Conservation (phyloP, 176 grass and related monocot species). For the Ensete glaucum region DNA sequence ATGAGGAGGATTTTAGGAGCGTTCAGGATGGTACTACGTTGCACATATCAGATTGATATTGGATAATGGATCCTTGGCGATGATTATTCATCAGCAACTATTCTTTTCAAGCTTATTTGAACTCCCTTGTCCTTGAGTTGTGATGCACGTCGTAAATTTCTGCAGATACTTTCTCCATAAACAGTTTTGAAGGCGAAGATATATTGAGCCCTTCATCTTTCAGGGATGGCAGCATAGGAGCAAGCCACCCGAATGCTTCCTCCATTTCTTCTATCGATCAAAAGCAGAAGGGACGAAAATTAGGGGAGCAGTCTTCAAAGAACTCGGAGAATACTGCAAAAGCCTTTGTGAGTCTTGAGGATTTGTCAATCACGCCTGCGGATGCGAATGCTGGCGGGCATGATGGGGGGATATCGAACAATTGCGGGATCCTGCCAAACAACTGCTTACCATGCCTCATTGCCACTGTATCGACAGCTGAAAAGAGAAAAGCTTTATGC, state of each 20-base stretch:
- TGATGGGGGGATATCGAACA: constrained; percentile 51
- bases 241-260: constrained; percentile 20
- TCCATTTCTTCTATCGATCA: constrained; percentile 19
- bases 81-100: background rate
- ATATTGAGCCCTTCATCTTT: constrained; percentile 20
- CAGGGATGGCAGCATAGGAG: constrained; percentile 31
- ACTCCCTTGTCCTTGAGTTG: background rate
- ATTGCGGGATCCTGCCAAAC: constrained; percentile 71
- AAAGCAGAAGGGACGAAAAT: constrained; percentile 41
- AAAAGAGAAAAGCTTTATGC: constrained; percentile 63
- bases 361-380: constrained; percentile 24
- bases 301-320: constrained; percentile 41
- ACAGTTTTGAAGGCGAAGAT: constrained; percentile 49
- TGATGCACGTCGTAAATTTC: background rate
- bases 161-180: constrained; percentile 55
- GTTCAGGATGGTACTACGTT: constrained; percentile 64
- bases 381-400: constrained; percentile 23
- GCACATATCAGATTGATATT: background rate
- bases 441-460: constrained; percentile 83
- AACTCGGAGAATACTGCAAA: constrained; percentile 35
- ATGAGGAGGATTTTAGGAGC: constrained; percentile 94
- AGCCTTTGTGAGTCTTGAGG: constrained; percentile 44
- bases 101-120: background rate
- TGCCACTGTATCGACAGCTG: constrained; percentile 42
- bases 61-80: background rate